Conservation (phyloP, 768 basidiomycete genomes). For the Lactarius indigo region DNA sequence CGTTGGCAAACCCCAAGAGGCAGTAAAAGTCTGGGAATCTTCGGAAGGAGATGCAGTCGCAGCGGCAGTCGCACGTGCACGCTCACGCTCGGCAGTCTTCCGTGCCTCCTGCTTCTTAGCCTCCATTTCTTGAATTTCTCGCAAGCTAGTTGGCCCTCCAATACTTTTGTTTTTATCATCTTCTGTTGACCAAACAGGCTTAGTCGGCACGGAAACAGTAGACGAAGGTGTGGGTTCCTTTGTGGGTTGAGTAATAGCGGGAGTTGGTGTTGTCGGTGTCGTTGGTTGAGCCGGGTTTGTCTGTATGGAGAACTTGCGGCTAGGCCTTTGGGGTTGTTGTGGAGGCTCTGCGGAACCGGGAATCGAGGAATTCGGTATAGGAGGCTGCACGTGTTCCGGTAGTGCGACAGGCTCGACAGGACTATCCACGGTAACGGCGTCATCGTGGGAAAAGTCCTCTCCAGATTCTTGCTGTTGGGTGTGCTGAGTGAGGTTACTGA, state of each 20-base stretch:
- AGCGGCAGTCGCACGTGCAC: conserved; percentile 55
- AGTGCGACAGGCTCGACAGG: conserved; percentile 26
- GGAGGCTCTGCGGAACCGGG: conserved; percentile 29
- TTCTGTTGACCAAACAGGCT: conserved; percentile 64
- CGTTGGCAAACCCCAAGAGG: conserved; percentile 84
- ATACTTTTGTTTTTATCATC: conserved; percentile 61
- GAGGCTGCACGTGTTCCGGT: conserved; percentile 17
- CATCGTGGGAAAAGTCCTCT: conserved; percentile 22
- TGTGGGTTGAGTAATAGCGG: conserved; percentile 22
- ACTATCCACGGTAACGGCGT: conserved; percentile 24
- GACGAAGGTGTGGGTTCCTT: conserved; percentile 27
- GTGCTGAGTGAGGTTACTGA: conserved; percentile 57
- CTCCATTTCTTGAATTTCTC: conserved; percentile 96
- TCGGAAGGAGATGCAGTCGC: conserved; percentile 43
- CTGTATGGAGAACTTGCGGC: conserved; percentile 17
- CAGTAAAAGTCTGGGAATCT: conserved; percentile 57
- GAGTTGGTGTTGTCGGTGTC: conserved; percentile 12
- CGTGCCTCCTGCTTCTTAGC: conserved; percentile 73
- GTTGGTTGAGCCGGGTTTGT: conserved; percentile 24
- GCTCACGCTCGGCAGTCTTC: conserved; percentile 70
- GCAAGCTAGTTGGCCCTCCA: conserved; percentile 58
- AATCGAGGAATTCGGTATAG: neutral
- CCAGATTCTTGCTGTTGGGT: conserved; percentile 48
- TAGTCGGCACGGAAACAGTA: conserved; percentile 34
- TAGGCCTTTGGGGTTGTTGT: conserved; percentile 26